phyloP scores from a whole-genome alignment of 129 eudicot species.

The Pulicaria dysenterica region DNA sequence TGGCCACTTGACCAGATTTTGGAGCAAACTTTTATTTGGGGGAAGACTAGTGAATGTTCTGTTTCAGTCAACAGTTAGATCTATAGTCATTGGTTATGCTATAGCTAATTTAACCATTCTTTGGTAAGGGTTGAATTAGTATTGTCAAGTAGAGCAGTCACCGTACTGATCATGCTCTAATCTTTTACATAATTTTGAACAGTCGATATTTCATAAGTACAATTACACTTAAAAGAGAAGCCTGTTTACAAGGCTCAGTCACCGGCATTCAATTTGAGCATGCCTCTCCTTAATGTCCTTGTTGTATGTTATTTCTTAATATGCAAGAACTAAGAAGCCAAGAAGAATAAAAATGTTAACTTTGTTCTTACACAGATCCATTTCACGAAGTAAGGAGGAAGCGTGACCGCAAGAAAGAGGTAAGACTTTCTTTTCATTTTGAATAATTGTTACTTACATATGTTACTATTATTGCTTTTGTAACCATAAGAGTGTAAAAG shows the following conservation, averaged over 20 bases:
- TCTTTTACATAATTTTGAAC: neutral
- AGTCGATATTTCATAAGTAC: neutral
- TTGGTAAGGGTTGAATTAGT: conserved; percentile 3
- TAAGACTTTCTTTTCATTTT: conserved; percentile 27
- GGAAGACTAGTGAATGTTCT: neutral
- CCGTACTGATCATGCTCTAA: neutral
- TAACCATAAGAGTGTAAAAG: too few species aligned
- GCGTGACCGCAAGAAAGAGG: conserved; percentile 85
- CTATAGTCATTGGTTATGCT: neutral
- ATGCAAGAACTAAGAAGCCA: neutral
- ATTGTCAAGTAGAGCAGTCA: neutral
- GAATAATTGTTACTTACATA: too few species aligned
- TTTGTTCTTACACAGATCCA: conserved; percentile 56
- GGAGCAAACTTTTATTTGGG: neutral
- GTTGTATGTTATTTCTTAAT: neutral
- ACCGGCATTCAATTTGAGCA: conserved; percentile 3
- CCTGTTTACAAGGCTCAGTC: neutral
- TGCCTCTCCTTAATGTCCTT: neutral
- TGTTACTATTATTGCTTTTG: too few species aligned
- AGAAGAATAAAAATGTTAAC: conserved; percentile 11
- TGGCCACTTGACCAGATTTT: neutral
- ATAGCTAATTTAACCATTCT: neutral
- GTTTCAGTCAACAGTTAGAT: neutral
- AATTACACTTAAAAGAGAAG: neutral
- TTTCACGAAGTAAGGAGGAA: conserved; percentile 92